phyloP scores from a whole-genome alignment of 441 rosid genomes.

The Cnidoscolus chayamansa region DNA sequence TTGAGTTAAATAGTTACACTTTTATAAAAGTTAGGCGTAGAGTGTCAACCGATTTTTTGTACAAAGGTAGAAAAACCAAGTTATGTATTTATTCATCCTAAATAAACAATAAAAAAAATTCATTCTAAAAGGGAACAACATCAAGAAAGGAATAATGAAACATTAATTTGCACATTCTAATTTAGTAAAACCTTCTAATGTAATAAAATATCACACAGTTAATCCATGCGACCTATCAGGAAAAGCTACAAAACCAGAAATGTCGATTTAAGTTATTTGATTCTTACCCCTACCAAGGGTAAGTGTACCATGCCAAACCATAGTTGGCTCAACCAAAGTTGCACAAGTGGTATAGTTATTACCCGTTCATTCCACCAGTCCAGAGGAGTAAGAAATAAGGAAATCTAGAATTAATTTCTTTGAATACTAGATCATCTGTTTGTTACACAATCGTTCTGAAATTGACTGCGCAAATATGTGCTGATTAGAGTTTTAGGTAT shows the following conservation, averaged over 20 bases:
- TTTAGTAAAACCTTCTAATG: background rate
- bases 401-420: background rate
- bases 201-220: background rate
- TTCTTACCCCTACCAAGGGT: too few relatives aligned
- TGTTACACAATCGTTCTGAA: background rate
- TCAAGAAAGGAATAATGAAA: background rate
- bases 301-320: too few relatives aligned
- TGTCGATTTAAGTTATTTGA: too few relatives aligned
- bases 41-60: too few relatives aligned
- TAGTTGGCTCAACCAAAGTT: too few relatives aligned
- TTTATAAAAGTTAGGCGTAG: too few relatives aligned
- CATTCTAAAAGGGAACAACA: background rate
- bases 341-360: too few relatives aligned
- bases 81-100: too few relatives aligned
- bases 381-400: background rate
- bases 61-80: too few relatives aligned
- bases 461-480: background rate
- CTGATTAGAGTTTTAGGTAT: background rate
- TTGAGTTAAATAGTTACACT: too few relatives aligned
- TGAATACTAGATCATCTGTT: background rate
- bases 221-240: too few relatives aligned
- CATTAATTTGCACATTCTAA: background rate
- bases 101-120: background rate
- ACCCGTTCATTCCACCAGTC: background rate
- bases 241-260: too few relatives aligned